Evolutionary conservation across 352 stramenopile species (phyloP).

Genomic region (Pelagophyceae sp.): DNA sequence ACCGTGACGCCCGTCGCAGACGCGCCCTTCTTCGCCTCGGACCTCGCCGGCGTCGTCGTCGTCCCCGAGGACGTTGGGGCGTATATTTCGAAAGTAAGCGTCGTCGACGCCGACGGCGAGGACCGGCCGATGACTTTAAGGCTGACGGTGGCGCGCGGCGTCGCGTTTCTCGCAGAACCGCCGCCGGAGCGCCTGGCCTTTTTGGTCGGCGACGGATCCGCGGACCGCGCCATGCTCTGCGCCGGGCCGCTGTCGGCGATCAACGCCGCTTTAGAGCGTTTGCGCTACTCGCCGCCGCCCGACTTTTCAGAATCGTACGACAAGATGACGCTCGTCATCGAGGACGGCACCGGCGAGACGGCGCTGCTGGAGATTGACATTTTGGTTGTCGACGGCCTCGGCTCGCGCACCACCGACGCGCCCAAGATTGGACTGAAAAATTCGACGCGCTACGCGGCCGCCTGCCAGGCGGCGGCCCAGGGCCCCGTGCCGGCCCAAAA

Average conservation of each 20-base stretch:
- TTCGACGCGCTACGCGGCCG: background rate
- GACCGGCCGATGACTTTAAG: background rate
- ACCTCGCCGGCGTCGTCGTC: background rate
- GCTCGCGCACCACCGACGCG: conserved; percentile 11
- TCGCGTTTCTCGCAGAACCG: background rate
- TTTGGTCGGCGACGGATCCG: background rate
- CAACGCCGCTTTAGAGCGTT: background rate
- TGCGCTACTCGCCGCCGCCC: background rate
- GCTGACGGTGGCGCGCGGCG: background rate
- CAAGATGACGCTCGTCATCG: background rate
- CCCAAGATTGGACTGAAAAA: background rate
- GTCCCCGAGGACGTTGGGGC: background rate
- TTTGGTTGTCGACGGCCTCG: background rate
- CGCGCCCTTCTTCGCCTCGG: background rate
- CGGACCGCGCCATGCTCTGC: background rate
- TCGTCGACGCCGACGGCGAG: conserved; percentile 4
- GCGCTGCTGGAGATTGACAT: background rate
- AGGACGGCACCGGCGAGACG: background rate
- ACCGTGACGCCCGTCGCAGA: background rate
- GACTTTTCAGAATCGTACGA: background rate
- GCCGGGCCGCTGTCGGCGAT: background rate
- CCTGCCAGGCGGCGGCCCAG: background rate
- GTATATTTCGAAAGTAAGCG: background rate
- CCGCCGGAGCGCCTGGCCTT: background rate
- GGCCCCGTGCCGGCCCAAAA: background rate